Evolutionary conservation across 805 yeast species (phyloP), one percentile per base, ranked within the genome.

Genomic region (Candida chauliodis): DNA sequence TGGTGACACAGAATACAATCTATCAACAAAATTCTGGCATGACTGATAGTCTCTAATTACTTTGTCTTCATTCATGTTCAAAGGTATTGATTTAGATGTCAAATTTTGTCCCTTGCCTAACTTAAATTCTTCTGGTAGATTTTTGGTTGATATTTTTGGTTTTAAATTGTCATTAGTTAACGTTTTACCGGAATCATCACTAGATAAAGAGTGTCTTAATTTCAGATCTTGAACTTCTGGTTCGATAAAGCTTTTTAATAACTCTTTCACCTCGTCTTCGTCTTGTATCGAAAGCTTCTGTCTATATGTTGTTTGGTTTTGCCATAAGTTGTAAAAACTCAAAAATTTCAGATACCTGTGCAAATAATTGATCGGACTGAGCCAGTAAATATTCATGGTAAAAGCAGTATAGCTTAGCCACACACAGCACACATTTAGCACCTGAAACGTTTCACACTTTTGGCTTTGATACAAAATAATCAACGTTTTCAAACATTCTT

Each of bases 1-100:
- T 0, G 73, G 73, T 2, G 70, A 63, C 5, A 67, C 64, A 1
- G 71, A 60, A 42, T 63, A 66, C 20, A 64, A 45, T 37, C 56
- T 58, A 34, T 66, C 71, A n/a, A 61, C 57, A 35, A 61, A 39
- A 14, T 51, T 47, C 29, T 49, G 49, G 36, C 56, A 51, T 6
- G 61, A 50, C 31, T 50, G 44, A 27, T 43, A 47, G 21, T 49
- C 46, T 15, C 34, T 39, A 19, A 27, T 16, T 46, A 22, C 7
- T 37, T 24, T 8, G 25, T 26, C 15, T 30, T 26, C 4, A 15
- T 31, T 15, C 11, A 21, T 31, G 11, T 27, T 22, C 32, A 37
- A 22, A 14, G 44, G 39, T n/a, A 27, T 17, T 11, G 42, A 27
- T 15, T 35, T 23, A 8, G 38, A 17, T 8, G 36, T 16, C 8